Evolutionary conservation across 768 basidiomycete species (phyloP), one percentile per base, ranked within the genome.

Genomic region (Lentinula boryana): DNA sequence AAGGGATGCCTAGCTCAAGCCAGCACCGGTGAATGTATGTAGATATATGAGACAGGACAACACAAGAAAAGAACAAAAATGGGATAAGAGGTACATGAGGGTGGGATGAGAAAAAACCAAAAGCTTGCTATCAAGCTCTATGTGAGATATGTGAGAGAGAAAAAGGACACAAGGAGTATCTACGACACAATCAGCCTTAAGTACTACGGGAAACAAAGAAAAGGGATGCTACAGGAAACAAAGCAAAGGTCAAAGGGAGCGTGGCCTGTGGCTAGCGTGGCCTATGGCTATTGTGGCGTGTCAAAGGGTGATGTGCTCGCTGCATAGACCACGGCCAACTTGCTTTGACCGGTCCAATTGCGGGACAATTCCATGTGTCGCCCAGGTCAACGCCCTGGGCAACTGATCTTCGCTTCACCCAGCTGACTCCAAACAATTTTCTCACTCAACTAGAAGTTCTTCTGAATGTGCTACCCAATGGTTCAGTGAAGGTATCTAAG

Each of bases 1-100:
- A 50, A 50, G 49, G 49, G 49, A 50, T 50, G 49, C 49, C 49
- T 50, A 50, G 23, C 49, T 50, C 49, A 50, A 50, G 49, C 49
- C 49, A 50, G 49, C 49, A 50, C 49, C 31, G 49, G 44, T 46
- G 44, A 46, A 23, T 46, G 44, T 46, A 23, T 50, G 49, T 21
- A 50, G 12, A 27, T 50, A 50, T 23, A 50, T 21, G 23, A 50
- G 49, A 50, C 44, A 50, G 49, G 31, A 31, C 23, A 50, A 31
- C 18, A 3, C 4, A 27, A 50, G 23, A 23, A 23, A 23, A 23
- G 23, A 23, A 23, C 23, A 23, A 23, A 3, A 23, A 3, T 23
- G 3, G 23, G 23, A 3, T 23, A 23, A 23, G 23, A 23, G 23
- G 23, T 23, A 23, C 23, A 23, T 3, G 2, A 23, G 23, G 23